Percentiles rank a stretch among this genome's conserved stretches.
Conservation (phyloP, 176 grass and related monocot genomes). For the Zea luxurians region DNA sequence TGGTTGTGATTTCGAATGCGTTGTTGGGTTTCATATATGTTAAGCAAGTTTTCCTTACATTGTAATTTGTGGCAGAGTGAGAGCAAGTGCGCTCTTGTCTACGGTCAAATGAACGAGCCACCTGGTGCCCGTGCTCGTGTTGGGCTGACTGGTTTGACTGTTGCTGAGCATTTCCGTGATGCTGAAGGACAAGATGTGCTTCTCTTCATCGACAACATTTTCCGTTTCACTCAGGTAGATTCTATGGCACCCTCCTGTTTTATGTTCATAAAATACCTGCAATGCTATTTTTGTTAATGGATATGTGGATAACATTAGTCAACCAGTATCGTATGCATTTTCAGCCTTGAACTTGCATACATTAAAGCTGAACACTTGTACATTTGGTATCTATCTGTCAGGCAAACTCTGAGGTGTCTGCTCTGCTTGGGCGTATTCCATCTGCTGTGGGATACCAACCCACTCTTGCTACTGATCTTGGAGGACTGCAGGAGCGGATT, state of each 20-base stretch:
- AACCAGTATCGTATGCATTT: neutral
- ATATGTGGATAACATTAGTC: neutral
- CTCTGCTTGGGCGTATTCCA: constrained; percentile 91
- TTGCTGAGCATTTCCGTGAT: constrained; percentile 95
- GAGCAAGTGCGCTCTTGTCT: constrained; percentile 96
- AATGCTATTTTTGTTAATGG: constrained; percentile 14
- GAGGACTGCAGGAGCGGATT: constrained; percentile 92
- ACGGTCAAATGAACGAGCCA: constrained; percentile 96
- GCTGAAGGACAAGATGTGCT: constrained; percentile 97
- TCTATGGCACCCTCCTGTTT: neutral
- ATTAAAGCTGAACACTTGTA: neutral
- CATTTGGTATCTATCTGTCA: constrained; percentile 40
- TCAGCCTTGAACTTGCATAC: neutral
- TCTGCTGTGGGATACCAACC: constrained; percentile 99
- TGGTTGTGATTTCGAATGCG: neutral
- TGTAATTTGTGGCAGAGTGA: constrained; percentile 53
- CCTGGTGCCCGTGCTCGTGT: constrained; percentile 97
- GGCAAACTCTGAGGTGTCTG: constrained; percentile 99
- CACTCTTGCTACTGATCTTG: constrained; percentile 93
- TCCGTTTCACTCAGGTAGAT: constrained; percentile 88
- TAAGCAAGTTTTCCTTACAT: constrained; percentile 30
- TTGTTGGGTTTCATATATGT: neutral
- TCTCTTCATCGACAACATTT: constrained; percentile 99
- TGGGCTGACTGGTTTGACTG: constrained; percentile 89
- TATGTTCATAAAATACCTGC: neutral